A percentile compares a stretch with the other conserved stretches of the same genome.
Conservation (phyloP, 768 basidiomycete species). For the Glaciozyma antarctica region DNA sequence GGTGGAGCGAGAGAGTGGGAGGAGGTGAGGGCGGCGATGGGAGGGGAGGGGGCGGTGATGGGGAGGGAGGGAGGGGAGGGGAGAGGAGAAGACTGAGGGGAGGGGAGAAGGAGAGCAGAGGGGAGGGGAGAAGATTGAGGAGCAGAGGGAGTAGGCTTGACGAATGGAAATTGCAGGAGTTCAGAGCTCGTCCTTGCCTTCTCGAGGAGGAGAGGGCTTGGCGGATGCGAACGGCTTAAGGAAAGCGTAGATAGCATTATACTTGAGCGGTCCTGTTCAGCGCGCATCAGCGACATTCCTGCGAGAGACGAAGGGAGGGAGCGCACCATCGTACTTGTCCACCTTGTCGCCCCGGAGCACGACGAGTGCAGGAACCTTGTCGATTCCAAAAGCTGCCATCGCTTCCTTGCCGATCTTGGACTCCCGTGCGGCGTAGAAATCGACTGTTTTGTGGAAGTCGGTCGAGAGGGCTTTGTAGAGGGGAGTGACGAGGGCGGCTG, state of each 20-base stretch:
- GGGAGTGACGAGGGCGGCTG: conserved; percentile 30
- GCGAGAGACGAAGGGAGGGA: neutral
- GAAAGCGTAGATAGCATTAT: conserved; percentile 23
- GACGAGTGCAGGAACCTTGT: conserved; percentile 30
- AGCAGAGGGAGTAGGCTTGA: too few relatives aligned
- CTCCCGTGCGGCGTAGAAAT: conserved; percentile 35
- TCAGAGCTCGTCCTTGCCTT: too few relatives aligned
- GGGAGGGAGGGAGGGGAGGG: too few relatives aligned
- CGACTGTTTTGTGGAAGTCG: conserved; percentile 28
- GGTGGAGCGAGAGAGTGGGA: too few relatives aligned
- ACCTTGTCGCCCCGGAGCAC: conserved; percentile 18
- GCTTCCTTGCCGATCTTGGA: conserved; percentile 19
- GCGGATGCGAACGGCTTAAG: conserved; percentile 3
- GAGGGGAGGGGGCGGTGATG: too few relatives aligned
- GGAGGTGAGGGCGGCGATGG: too few relatives aligned
- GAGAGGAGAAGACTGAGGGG: too few relatives aligned
- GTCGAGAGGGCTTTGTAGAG: conserved; percentile 36
- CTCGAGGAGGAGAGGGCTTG: neutral
- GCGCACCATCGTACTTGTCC: conserved; percentile 28
- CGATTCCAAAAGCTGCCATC: conserved; percentile 24
- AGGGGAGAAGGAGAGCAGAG: too few relatives aligned
- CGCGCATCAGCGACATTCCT: neutral
- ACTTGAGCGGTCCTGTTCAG: conserved; percentile 23
- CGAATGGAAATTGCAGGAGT: too few relatives aligned
- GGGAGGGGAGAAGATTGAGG: too few relatives aligned